Evolutionary conservation across 2,329 filamentous ascomycete species (phyloP), one percentile per base, ranked within the genome.

Genomic region (Scedosporium aurantiacum): DNA sequence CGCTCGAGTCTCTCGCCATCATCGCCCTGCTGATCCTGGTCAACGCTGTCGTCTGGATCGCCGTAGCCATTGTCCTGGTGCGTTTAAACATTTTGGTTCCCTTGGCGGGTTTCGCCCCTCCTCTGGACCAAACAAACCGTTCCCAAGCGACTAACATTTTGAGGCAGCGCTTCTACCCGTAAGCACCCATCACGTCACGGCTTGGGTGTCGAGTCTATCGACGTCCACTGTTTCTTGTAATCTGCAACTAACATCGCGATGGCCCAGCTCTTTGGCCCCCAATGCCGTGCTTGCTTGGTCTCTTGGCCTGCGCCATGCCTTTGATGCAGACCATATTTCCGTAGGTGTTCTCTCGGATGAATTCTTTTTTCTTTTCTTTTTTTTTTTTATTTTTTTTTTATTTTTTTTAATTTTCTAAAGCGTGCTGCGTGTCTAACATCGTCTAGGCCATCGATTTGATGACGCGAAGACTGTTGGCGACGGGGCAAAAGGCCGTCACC

Each of bases 261-360:
- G 16, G 16, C 4, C n/a, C 12, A 54, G 50, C 50, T 12, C 50
- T 12, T 28, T 54, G 12, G 50, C 50, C 57, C 89, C 89, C 1
- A 87, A 91, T 2, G 90, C 91, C 1, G 85, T 92, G 1, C 82
- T 97, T 0, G 87, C 91, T 25, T 97, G 95, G 72, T 90, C 90
- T 0, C 82, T 97, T 7, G 93, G 93, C 2, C 81, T 97, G 10
- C 88, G 93, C 47, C 93, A 97, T 78, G 93, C 93, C 16, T 84
- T 97, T 54, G 93, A 97, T 70, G 94, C 93, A 14, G 93, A 97
- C 74, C 94, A 97, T 71, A 83, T 82, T 68, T 75, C 75, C 67
- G 93, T 54, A 54, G 12, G 50, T 28, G 1, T 8, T 47, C 5
- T 27, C 18, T 5, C 2, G 10, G 50, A 27, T 14, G 21, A 23